Percentiles rank a stretch among this genome's conserved stretches.
Evolutionary conservation across 176 grass and related monocot genomes (phyloP).

Genomic region (Bonia amplexicaulis): DNA sequence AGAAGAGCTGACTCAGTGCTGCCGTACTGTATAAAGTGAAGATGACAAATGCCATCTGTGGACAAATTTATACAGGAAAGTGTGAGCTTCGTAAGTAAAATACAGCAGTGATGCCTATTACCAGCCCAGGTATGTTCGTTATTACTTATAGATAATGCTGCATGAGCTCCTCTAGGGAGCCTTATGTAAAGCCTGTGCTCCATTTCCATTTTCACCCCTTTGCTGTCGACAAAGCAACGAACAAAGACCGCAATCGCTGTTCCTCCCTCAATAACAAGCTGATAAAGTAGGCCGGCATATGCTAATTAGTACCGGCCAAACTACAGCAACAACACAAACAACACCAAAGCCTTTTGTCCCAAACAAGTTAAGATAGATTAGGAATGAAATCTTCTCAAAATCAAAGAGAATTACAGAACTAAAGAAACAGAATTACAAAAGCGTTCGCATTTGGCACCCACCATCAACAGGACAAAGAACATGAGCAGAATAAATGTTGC

Average conservation of each 20-base stretch:
- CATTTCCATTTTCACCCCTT: constrained; percentile 59
- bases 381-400: no score
- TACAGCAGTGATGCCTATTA: not conserved
- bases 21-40: constrained; percentile 75
- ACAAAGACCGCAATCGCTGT: constrained; percentile 69
- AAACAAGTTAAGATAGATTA: no score
- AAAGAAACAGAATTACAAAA: not conserved
- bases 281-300: not conserved
- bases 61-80: not conserved
- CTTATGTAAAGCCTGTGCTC: constrained; percentile 61
- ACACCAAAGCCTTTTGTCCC: no score
- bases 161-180: constrained; percentile 84
- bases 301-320: not conserved
- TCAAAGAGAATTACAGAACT: no score
- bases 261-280: constrained; percentile 81
- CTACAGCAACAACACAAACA: no score
- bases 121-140: not conserved
- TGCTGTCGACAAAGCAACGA: constrained; percentile 64
- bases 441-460: not conserved
- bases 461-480: constrained; percentile 78
- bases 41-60: constrained; percentile 65
- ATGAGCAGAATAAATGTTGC: constrained; percentile 87
- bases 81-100: constrained; percentile 9
- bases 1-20: constrained; percentile 88
- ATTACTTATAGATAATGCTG: constrained; percentile 62